phyloP scores from a whole-genome alignment of 805 yeast genomes.

The Crinitomyces ghanaensis region DNA sequence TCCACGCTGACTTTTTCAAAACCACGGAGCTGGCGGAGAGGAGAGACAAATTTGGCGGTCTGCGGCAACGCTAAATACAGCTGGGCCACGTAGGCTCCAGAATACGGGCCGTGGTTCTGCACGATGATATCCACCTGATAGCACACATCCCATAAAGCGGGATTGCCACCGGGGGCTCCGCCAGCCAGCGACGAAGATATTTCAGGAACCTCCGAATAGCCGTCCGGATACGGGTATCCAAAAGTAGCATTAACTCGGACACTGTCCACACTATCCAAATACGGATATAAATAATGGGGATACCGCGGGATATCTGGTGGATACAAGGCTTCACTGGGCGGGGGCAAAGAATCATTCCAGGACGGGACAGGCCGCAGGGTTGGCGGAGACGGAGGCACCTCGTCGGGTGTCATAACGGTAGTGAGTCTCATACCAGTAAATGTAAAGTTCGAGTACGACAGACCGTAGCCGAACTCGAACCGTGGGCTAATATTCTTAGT shows the following conservation, averaged over 20 bases:
- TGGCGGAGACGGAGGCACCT: constrained; percentile 33
- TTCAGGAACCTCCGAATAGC: constrained; percentile 24
- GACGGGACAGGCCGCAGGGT: constrained; percentile 27
- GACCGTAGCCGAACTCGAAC: constrained; percentile 52
- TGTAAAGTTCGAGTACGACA: constrained; percentile 39
- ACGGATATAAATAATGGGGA: constrained; percentile 49
- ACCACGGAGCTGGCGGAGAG: constrained; percentile 43
- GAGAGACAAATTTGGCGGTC: constrained; percentile 36
- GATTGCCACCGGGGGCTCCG: constrained; percentile 47
- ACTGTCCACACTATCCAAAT: constrained; percentile 26
- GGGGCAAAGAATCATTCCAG: constrained; percentile 8
- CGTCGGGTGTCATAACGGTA: constrained; percentile 33
- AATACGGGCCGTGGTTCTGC: constrained; percentile 36
- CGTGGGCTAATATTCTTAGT: constrained; percentile 44
- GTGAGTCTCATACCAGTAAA: constrained; percentile 30
- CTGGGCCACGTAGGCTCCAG: constrained; percentile 42
- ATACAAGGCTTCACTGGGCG: constrained; percentile 35
- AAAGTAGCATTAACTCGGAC: constrained; percentile 28
- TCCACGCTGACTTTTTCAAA: constrained; percentile 41
- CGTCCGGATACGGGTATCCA: constrained; percentile 29
- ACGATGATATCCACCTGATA: constrained; percentile 36
- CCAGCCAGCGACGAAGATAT: constrained; percentile 19
- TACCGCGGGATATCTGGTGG: constrained; percentile 44
- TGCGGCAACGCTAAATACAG: constrained; percentile 37
- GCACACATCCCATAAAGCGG: constrained; percentile 44